Conservation (phyloP, 495 filamentous ascomycete genomes). For the Aspergillus baeticus region DNA sequence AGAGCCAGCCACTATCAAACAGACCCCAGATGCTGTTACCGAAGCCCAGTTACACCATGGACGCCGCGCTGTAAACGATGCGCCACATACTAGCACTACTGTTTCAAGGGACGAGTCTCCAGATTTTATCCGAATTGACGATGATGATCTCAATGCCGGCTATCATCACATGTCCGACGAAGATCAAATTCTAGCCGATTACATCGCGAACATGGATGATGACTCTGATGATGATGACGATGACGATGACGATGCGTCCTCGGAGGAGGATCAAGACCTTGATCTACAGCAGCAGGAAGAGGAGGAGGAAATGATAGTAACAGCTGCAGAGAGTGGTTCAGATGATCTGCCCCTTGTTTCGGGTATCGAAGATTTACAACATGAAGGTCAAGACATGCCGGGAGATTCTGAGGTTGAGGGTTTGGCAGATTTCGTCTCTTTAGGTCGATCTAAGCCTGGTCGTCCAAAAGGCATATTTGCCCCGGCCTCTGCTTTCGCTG, state of each 20-base stretch:
- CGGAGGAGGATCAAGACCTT: neutral
- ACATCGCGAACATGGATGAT: conserved; percentile 66
- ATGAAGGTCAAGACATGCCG: neutral
- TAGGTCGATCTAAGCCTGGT: conserved; percentile 1
- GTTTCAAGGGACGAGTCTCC: neutral
- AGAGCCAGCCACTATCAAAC: neutral
- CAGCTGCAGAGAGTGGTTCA: neutral
- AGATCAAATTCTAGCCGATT: conserved; percentile 65
- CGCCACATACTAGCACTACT: neutral
- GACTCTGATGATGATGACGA: conserved; percentile 19
- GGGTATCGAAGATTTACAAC: neutral
- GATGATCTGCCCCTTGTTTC: neutral
- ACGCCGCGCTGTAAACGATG: neutral
- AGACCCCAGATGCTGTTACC: neutral
- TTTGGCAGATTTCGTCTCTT: neutral
- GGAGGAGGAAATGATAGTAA: neutral
- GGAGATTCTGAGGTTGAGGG: neutral
- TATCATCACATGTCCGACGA: conserved; percentile 32
- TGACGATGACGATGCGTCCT: neutral
- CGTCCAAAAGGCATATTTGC: conserved; percentile 39
- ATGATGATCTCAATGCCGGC: neutral
- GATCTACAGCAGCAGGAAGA: too few species aligned
- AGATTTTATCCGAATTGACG: neutral
- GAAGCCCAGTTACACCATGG: too few species aligned
- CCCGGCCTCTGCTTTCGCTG: conserved; percentile 61